These are phyloP conservation scores for Naganishia liquefaciens DNA, from an alignment of 1,284 basidiomycete genomes.

Conservation along the genomic window DNA sequence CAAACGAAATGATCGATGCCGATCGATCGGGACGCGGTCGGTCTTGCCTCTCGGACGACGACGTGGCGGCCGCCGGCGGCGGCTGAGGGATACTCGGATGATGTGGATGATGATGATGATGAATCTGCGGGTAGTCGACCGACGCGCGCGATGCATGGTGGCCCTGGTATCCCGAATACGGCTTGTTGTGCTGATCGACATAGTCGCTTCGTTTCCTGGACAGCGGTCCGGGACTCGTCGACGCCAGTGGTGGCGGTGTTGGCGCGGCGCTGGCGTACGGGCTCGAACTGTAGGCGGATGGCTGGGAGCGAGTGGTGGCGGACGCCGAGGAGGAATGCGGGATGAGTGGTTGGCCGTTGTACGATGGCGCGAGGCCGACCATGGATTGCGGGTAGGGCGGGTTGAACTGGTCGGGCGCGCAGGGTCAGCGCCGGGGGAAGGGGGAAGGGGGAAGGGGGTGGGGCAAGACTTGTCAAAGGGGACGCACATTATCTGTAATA, in stretches of 20 bases:
- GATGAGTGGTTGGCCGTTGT: conserved; percentile 32
- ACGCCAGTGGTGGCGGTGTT: conserved; percentile 71
- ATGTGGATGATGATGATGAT: conserved; percentile 57
- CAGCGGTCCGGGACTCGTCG: conserved; percentile 66
- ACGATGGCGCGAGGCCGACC: conserved; percentile 36
- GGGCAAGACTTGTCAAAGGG: too few relatives aligned
- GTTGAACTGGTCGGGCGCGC: conserved; percentile 37
- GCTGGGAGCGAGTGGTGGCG: conserved; percentile 31
- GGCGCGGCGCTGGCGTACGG: conserved; percentile 57
- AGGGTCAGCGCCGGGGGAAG: too few relatives aligned
- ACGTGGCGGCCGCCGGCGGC: conserved; percentile 71
- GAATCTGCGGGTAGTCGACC: conserved; percentile 78
- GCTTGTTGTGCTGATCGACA: conserved; percentile 72
- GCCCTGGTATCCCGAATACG: conserved; percentile 59
- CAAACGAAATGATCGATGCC: conserved; percentile 42
- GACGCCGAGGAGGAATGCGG: conserved; percentile 18
- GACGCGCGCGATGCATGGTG: conserved; percentile 38
- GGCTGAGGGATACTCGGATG: conserved; percentile 65
- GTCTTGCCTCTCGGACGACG: conserved; percentile 68
- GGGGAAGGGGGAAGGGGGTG: too few relatives aligned
- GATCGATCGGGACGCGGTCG: conserved; percentile 55
- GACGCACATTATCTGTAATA: conserved; percentile 48
- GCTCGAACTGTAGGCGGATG: conserved; percentile 38
- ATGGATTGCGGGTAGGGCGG: conserved; percentile 47
- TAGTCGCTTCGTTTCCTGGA: conserved; percentile 75